Evolutionary conservation across 441 rosid species (phyloP), one percentile per base, ranked within the genome.

Genomic region (Dalechampia spathulata): DNA sequence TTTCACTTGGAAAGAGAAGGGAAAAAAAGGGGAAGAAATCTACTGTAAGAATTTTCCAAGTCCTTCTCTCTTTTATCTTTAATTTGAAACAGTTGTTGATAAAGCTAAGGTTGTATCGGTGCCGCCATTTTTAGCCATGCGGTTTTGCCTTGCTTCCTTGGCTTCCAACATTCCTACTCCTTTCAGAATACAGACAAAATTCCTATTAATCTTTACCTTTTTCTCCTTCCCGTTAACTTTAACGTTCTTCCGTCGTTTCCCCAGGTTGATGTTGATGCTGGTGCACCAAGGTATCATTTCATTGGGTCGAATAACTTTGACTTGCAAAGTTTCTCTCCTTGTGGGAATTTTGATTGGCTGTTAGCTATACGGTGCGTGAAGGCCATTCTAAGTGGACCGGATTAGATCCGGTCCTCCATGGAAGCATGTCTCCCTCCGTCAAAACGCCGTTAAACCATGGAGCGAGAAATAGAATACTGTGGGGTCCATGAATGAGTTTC

Each of bases 151-250:
- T 77, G 96, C 75, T 88, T 87, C 83, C 86, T 73, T 62, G 22
- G 83, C 83, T 72, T 72, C 87, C 86, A 77, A 82, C 92, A 86
- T 80, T 75, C 83, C 83, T 71, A 66, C 83, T 65, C 61, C 82
- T 70, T 80, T 69, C 51, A 45, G 68, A 62, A 82, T 83, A 76
- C 67, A 63, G 85, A 80, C 95, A 89, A 83, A 82, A 4, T 8
- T 8, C 34, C 4, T 16, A 56, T 56, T 22, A 72, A 62, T 71
- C 58, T 9, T 52, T 17, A 39, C 8, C 55, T 52, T 45, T 57
- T 62, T 57, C 56, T 34, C 19, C 37, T 43, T 26, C 57, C 46
- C 66, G 66, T 67, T 34, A 52, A 22, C 19, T 57, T 60, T 54
- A 44, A 51, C 60, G 51, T 17, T 16, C 16, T 38, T 7, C 1